Conservation (phyloP, 1,284 basidiomycete species). For the Puccinia horiana region DNA sequence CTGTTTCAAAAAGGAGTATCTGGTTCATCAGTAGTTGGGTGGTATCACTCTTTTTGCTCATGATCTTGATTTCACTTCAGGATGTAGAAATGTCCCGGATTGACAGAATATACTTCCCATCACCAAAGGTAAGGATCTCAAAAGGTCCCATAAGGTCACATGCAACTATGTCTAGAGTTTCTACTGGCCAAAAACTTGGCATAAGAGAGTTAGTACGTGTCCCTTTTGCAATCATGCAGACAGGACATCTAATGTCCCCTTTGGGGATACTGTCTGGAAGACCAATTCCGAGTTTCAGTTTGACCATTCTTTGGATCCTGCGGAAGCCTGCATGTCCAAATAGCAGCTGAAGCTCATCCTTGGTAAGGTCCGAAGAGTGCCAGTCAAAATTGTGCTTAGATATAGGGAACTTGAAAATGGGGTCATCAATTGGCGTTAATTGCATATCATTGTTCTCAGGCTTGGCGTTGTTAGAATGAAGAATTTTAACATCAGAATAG, state of each 20-base stretch:
- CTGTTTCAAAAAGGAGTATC: neutral
- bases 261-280: neutral
- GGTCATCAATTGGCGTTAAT: too few relatives aligned
- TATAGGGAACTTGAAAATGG: neutral
- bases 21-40: neutral
- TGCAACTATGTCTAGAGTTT: neutral
- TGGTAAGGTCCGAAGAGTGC: neutral
- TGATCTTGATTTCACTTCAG: conserved; percentile 5
- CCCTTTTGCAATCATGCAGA: neutral
- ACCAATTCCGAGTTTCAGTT: neutral
- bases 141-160: conserved; percentile 19
- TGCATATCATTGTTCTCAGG: too few relatives aligned
- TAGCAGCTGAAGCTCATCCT: neutral
- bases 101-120: neutral
- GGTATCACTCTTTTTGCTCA: neutral
- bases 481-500: neutral
- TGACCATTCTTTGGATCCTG: neutral
- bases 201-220: neutral
- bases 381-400: neutral
- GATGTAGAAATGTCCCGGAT: neutral
- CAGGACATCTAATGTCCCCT: too few relatives aligned
- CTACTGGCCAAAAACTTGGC: neutral
- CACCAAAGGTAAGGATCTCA: neutral
- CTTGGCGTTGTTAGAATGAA: too few relatives aligned
- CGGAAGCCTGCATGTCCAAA: neutral